These are phyloP conservation scores for Furcasterigmium sp. DNA, from an alignment of 2,329 filamentous ascomycete species.

Conservation along the genomic window DNA sequence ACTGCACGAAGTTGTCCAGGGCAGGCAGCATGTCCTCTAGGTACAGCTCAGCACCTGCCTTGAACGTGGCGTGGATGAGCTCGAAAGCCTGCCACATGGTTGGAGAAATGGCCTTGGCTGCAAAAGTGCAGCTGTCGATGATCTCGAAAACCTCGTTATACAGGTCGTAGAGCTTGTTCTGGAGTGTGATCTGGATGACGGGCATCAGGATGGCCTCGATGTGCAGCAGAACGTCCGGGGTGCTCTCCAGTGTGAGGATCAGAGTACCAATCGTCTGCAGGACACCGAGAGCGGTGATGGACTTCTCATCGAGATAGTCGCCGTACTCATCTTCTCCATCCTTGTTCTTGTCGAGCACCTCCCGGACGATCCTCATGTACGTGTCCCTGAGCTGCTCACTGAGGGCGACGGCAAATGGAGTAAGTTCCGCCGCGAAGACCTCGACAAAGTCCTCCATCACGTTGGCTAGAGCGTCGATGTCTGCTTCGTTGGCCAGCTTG, in stretches of 20 bases:
- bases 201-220: constrained; percentile 96
- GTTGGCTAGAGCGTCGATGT: constrained; percentile 93
- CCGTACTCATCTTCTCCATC: constrained; percentile 76
- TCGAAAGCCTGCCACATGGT: constrained; percentile 99
- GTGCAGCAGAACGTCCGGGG: constrained; percentile 88
- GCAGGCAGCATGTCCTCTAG: constrained; percentile 98
- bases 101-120: constrained; percentile 88
- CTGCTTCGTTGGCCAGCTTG: constrained; percentile 95
- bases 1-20: constrained; percentile 95
- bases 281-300: constrained; percentile 92
- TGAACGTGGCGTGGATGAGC: constrained; percentile 94
- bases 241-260: constrained; percentile 94
- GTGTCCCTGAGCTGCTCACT: constrained; percentile 95
- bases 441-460: constrained; percentile 99
- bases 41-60: constrained; percentile 93
- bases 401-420: constrained; percentile 91
- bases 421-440: constrained; percentile 94
- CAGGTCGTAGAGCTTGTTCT: constrained; percentile 96
- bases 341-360: constrained; percentile 80
- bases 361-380: constrained; percentile 87
- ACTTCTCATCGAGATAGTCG: constrained; percentile 96
- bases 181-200: constrained; percentile 89
- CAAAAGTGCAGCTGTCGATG: constrained; percentile 98
- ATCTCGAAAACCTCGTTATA: constrained; percentile 99
- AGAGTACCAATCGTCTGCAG: constrained; percentile 96